phyloP scores from a whole-genome alignment of 1,284 basidiomycete genomes.

The Ustilago nuda region DNA sequence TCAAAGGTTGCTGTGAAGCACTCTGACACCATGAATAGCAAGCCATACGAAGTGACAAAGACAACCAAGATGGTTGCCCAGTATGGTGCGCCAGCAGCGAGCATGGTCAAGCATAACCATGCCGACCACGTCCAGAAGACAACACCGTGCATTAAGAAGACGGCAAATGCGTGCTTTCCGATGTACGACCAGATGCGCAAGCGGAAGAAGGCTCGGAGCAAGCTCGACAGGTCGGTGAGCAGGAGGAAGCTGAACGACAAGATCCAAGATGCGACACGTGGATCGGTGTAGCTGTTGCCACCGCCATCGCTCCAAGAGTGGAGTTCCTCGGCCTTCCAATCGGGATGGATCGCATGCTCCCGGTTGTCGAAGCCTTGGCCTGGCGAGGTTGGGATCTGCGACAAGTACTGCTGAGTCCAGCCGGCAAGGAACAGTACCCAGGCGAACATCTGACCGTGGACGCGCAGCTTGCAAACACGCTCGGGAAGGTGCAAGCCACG shows the following conservation, averaged over 20 bases:
- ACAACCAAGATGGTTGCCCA: constrained; percentile 60
- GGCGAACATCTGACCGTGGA: constrained; percentile 55
- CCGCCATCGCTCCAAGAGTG: constrained; percentile 30
- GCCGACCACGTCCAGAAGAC: constrained; percentile 62
- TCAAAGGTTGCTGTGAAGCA: constrained; percentile 62
- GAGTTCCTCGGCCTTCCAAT: constrained; percentile 42
- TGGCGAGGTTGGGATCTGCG: constrained; percentile 29
- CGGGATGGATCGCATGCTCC: constrained; percentile 54
- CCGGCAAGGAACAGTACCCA: constrained; percentile 59
- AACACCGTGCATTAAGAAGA: constrained; percentile 62
- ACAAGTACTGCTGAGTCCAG: constrained; percentile 52
- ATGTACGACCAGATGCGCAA: constrained; percentile 57
- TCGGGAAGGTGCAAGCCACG: constrained; percentile 34
- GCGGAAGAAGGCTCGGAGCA: constrained; percentile 58
- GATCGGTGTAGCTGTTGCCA: constrained; percentile 45
- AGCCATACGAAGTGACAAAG: constrained; percentile 52
- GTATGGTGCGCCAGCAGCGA: constrained; percentile 50
- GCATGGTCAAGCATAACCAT: constrained; percentile 54
- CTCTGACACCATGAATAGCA: constrained; percentile 50
- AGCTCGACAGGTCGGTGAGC: constrained; percentile 53
- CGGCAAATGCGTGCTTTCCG: constrained; percentile 56
- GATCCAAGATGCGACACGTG: constrained; percentile 45
- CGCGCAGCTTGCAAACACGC: constrained; percentile 34
- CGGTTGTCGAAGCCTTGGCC: constrained; percentile 40
- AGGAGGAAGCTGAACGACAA: constrained; percentile 60